These are phyloP conservation scores for Candolleomyces eurysporus DNA, from an alignment of 768 basidiomycete genomes.

Conservation along the genomic window DNA sequence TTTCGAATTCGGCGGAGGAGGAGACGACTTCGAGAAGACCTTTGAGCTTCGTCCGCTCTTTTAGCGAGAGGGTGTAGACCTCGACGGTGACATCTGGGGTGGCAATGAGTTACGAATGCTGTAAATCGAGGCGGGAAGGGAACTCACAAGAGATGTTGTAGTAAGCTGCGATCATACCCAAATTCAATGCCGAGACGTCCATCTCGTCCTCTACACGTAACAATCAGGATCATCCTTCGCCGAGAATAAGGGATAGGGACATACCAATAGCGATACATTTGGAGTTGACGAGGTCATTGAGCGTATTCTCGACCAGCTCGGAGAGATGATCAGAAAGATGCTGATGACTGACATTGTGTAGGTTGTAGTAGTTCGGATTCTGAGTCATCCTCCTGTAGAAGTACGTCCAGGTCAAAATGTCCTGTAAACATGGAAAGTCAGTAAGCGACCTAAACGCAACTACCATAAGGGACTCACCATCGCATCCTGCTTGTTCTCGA, in stretches of 20 bases:
- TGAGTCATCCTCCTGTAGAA: conserved; percentile 98
- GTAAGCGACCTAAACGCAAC: background rate
- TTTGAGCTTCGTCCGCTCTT: conserved; percentile 95
- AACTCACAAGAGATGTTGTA: conserved; percentile 87
- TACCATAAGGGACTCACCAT: conserved; percentile 52
- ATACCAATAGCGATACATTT: conserved; percentile 91
- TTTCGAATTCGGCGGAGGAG: conserved; percentile 95
- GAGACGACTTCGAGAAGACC: conserved; percentile 96
- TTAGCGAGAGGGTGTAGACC: conserved; percentile 92
- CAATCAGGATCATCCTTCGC: background rate
- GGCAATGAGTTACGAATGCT: conserved; percentile 8
- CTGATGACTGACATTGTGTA: conserved; percentile 93
- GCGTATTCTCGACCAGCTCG: conserved; percentile 90
- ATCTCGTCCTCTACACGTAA: conserved; percentile 76
- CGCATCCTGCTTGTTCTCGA: conserved; percentile 98
- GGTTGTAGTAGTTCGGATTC: conserved; percentile 93
- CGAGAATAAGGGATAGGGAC: conserved; percentile 12
- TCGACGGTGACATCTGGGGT: conserved; percentile 88
- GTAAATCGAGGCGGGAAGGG: background rate
- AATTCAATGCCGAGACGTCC: conserved; percentile 87
- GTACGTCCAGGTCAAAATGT: conserved; percentile 98
- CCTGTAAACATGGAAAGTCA: conserved; percentile 38
- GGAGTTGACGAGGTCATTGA: conserved; percentile 88
- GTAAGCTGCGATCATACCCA: conserved; percentile 98
- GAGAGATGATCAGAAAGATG: conserved; percentile 95